Percentiles rank a stretch among this genome's conserved stretches.
Evolutionary conservation across 768 basidiomycete genomes (phyloP).

Genomic region (Auricularia auricula-judae): DNA sequence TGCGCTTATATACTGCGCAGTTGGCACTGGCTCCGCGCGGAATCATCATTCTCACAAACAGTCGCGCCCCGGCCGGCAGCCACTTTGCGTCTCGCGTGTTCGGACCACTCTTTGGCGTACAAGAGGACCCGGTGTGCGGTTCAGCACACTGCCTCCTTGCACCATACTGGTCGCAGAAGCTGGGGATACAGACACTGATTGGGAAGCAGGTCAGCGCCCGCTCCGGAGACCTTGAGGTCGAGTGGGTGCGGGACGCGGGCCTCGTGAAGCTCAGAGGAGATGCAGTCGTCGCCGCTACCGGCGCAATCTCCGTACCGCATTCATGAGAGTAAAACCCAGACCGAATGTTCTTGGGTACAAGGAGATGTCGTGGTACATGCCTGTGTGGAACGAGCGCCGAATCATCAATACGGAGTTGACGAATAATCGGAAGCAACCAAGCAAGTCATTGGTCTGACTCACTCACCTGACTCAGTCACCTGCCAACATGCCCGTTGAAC

Average conservation of each 20-base stretch:
- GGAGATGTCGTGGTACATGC: too few species aligned
- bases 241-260: conserved; percentile 24
- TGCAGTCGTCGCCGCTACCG: conserved; percentile 23
- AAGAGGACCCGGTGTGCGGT: conserved; percentile 46
- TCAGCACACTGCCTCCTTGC: conserved; percentile 38
- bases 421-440: too few species aligned
- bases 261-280: conserved; percentile 27
- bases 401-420: too few species aligned
- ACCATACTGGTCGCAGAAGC: conserved; percentile 36
- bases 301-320: conserved; percentile 13
- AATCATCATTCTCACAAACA: conserved; percentile 7
- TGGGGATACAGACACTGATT: conserved; percentile 21
- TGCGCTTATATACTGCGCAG: too few species aligned
- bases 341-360: too few species aligned
- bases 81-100: conserved; percentile 46
- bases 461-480: too few species aligned
- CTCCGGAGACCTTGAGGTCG: conserved; percentile 33
- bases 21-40: too few species aligned
- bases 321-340: too few species aligned
- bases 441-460: too few species aligned
- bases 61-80: conserved; percentile 19
- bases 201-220: conserved; percentile 42
- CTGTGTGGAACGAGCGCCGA: too few species aligned
- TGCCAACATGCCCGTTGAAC: conserved; percentile 14
- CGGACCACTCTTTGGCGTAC: conserved; percentile 21